A percentile compares a stretch with the other conserved stretches of the same genome.
Conservation (phyloP, 2,329 filamentous ascomycete genomes). For the Samsoniella hepiali region DNA sequence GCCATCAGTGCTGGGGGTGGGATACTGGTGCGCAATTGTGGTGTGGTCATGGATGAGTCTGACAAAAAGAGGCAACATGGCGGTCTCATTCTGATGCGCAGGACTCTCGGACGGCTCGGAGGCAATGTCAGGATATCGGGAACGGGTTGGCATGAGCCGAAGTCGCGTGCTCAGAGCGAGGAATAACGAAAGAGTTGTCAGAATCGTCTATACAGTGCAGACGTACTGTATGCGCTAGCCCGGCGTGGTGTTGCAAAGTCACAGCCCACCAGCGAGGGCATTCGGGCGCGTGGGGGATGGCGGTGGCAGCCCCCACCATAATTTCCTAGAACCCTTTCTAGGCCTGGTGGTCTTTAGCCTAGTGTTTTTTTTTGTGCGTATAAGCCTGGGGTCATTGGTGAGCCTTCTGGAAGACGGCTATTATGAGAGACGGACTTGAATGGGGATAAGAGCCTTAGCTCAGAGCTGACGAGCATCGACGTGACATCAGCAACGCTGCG, state of each 20-base stretch:
- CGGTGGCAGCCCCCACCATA: slow-evolving; percentile 9
- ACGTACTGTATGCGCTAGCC: slow-evolving; percentile 11
- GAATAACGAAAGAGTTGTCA: slow-evolving; percentile 10
- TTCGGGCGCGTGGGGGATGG: slow-evolving; percentile 1
- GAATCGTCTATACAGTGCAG: slow-evolving; percentile 15
- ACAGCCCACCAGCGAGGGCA: slow-evolving; percentile 9
- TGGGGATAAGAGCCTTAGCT: neutral
- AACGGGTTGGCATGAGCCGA: neutral
- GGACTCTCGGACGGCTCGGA: slow-evolving; percentile 15
- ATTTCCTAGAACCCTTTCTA: neutral
- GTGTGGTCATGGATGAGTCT: neutral
- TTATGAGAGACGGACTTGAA: neutral
- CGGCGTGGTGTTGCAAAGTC: slow-evolving; percentile 10
- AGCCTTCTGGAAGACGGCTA: neutral
- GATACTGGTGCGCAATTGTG: neutral
- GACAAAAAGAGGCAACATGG: neutral
- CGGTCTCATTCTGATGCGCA: neutral
- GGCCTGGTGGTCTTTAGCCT: neutral
- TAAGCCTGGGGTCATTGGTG: neutral
- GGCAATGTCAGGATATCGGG: slow-evolving; percentile 14
- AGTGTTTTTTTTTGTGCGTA: neutral
- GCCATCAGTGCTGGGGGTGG: neutral
- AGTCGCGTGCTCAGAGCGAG: slow-evolving; percentile 15
- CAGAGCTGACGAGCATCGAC: neutral
- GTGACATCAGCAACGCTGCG: neutral